Percentiles rank a stretch among this genome's conserved stretches.
Conservation (phyloP, 345 rosid genomes). For the Gossypium arboreum region DNA sequence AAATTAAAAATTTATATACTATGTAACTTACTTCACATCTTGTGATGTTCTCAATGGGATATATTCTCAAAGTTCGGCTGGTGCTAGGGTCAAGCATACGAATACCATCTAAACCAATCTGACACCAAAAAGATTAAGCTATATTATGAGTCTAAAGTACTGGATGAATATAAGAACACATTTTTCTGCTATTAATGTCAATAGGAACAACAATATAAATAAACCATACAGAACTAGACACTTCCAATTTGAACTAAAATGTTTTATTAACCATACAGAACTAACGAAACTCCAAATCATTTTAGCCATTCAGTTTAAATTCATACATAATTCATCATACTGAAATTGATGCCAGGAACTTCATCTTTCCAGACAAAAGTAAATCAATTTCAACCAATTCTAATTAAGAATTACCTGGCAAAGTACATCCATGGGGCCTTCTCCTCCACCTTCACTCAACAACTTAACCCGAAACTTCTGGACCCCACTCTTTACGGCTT, state of each 20-base stretch:
- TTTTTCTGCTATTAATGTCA: background rate
- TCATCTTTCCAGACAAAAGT: background rate
- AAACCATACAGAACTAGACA: background rate
- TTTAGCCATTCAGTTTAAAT: background rate
- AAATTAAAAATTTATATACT: background rate
- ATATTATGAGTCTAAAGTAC: background rate
- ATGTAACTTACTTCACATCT: conserved; percentile 77
- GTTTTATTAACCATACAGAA: background rate
- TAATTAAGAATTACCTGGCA: conserved; percentile 57
- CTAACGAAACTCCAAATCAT: background rate
- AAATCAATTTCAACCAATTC: background rate
- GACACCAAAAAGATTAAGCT: conserved; percentile 18
- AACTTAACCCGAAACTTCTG: conserved; percentile 94
- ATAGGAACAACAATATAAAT: background rate
- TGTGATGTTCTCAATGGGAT: conserved; percentile 87
- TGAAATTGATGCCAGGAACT: background rate
- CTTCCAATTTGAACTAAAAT: background rate
- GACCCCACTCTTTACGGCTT: conserved; percentile 74
- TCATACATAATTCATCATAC: background rate
- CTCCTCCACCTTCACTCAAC: conserved; percentile 82
- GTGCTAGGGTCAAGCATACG: conserved; percentile 96
- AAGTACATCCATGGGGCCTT: conserved; percentile 83
- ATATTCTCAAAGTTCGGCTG: conserved; percentile 81
- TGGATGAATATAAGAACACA: background rate
- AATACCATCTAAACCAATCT: conserved; percentile 98